Conservation (phyloP, 306 rosid genomes). For the Inga leiocalycina region DNA sequence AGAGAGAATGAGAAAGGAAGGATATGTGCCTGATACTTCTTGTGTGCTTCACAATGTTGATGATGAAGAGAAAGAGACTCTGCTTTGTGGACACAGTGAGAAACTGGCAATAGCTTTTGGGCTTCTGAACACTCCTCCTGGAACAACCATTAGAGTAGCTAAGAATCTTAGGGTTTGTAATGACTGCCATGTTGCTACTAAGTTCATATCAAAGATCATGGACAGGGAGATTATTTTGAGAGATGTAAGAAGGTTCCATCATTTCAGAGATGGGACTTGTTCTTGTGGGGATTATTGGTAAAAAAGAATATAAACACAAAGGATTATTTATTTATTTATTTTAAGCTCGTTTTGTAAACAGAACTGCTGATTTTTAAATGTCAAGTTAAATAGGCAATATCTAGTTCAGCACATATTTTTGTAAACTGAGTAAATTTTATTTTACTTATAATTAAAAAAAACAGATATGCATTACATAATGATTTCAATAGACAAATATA, state of each 20-base stretch:
- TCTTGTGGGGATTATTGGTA: constrained; percentile 97
- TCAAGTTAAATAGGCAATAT: neutral
- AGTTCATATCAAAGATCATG: constrained; percentile 71
- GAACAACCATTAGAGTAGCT: constrained; percentile 83
- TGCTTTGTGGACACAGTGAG: constrained; percentile 95
- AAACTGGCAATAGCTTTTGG: constrained; percentile 94
- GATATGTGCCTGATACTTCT: constrained; percentile 86
- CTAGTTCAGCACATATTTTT: neutral
- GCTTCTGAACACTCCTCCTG: constrained; percentile 72
- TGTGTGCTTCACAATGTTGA: constrained; percentile 84
- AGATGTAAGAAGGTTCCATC: constrained; percentile 96
- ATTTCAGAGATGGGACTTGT: constrained; percentile 80
- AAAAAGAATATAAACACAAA: neutral
- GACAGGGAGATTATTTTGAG: constrained; percentile 81
- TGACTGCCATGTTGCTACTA: constrained; percentile 81
- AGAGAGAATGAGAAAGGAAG: constrained; percentile 73
- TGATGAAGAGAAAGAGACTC: constrained; percentile 80
- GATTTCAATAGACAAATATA: neutral
- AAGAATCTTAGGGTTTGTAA: constrained; percentile 94
- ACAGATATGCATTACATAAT: too few species aligned
- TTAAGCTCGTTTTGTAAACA: neutral
- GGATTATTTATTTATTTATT: neutral
- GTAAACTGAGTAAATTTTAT: neutral
- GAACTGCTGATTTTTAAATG: neutral
- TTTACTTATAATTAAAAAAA: too few species aligned